Percentiles rank a stretch among this genome's conserved stretches.
Evolutionary conservation across 768 basidiomycete species (phyloP).

Genomic region (Mycena rebaudengoi): DNA sequence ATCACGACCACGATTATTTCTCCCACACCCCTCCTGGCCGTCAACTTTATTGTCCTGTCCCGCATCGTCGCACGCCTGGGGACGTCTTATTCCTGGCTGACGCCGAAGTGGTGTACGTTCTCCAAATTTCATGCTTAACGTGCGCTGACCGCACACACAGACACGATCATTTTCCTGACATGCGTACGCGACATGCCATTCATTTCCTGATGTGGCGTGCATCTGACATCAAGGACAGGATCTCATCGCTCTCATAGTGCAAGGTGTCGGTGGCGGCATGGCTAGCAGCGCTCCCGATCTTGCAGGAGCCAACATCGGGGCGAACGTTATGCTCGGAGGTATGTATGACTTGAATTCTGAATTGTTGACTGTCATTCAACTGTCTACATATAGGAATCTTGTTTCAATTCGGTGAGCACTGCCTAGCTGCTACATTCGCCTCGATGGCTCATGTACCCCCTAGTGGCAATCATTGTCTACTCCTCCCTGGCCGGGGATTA

Average conservation of each 20-base stretch:
- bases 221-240: too few species aligned
- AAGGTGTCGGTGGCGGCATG: constrained; percentile 9
- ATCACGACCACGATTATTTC: constrained; percentile 56
- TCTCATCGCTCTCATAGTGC: constrained; percentile 10
- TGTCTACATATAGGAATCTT: too few species aligned
- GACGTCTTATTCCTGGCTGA: constrained; percentile 56
- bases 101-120: constrained; percentile 48
- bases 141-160: constrained; percentile 30
- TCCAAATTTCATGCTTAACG: constrained; percentile 6
- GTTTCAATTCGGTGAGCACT: constrained; percentile 59
- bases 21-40: constrained; percentile 67
- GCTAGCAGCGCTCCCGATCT: constrained; percentile 11
- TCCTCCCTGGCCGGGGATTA: constrained; percentile 54
- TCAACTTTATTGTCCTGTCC: constrained; percentile 61
- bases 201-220: constrained; percentile 41
- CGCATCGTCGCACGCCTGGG: constrained; percentile 54
- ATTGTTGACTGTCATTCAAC: too few species aligned
- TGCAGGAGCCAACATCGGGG: constrained; percentile 10
- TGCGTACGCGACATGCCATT: constrained; percentile 33
- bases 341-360: too few species aligned
- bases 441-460: not conserved
- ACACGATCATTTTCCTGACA: constrained; percentile 47
- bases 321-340: constrained; percentile 60
- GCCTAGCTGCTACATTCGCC: not conserved
- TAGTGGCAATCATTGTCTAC: constrained; percentile 55